These are phyloP conservation scores for Epichloe aotearoae DNA, from an alignment of 2,329 filamentous ascomycete species.

Conservation along the genomic window DNA sequence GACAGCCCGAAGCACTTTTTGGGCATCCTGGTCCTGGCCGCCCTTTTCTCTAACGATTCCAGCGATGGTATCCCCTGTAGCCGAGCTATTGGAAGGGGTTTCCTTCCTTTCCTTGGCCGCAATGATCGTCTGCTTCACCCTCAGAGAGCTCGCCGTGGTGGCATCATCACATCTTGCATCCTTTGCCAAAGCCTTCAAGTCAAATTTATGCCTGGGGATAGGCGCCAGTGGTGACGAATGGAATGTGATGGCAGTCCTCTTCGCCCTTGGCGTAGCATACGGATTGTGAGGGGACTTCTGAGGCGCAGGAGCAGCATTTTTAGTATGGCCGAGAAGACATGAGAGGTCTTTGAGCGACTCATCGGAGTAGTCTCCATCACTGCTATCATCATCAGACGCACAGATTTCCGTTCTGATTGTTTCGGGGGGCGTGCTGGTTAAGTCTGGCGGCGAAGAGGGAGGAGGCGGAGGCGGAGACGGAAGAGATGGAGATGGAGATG, in stretches of 20 bases:
- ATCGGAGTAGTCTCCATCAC: constrained; percentile 39
- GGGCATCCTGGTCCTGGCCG: constrained; percentile 31
- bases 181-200: constrained; percentile 47
- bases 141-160: constrained; percentile 40
- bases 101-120: constrained; percentile 7
- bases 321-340: constrained; percentile 16
- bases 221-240: constrained; percentile 36
- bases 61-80: constrained; percentile 10
- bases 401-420: constrained; percentile 35
- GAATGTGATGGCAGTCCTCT: constrained; percentile 28
- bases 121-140: constrained; percentile 23
- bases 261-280: constrained; percentile 32
- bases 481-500: constrained; percentile 8
- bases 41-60: constrained; percentile 22
- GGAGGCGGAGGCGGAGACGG: constrained; percentile 12
- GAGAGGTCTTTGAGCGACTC: constrained; percentile 43
- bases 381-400: constrained; percentile 60
- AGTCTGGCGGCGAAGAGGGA: constrained; percentile 14
- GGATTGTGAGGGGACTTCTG: constrained; percentile 9
- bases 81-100: background rate
- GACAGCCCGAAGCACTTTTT: constrained; percentile 34
- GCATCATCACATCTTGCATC: constrained; percentile 47
- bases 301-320: constrained; percentile 4
- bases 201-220: constrained; percentile 46
- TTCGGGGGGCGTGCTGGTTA: constrained; percentile 15